Evolutionary conservation across 306 rosid species (phyloP), one percentile per base, ranked within the genome.

Genomic region (Rosa multiflora): DNA sequence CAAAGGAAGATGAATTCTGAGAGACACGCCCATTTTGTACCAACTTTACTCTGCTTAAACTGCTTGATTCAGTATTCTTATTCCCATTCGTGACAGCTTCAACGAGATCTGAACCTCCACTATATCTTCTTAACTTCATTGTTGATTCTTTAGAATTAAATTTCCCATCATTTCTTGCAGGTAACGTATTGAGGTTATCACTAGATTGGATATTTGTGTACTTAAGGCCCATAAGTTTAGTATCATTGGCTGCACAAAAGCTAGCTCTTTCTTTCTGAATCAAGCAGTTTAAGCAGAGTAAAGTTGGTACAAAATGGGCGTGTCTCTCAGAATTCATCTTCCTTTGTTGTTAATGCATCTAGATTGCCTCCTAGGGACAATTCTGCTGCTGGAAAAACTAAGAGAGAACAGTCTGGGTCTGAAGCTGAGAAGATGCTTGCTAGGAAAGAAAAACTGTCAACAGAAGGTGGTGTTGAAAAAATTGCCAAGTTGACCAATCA

Each of bases 221-320:
- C 56, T 80, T 79, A 66, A 88, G 62, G 73, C 80, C 83, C 52
- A 83, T 73, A 74, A 72, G 59, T 88, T 80, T 87, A 55, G 86
- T 81, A 82, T 81, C 80, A 82, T 68, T 86, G 62, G 83, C 74
- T 32, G 83, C 87, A 77, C 40, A 83, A 80, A 90, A 64, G 78
- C 84, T 80, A 81, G 90, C 89, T 81, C 99, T 90, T 82, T 95
- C 98, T 84, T 89, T 89, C 72, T 73, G 90, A 84, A 81, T 82
- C 86, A 64, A 82, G 77, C 14, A 56, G 81, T 69, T 79, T 83
- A 46, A 47, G 72, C 77, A 90, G 86, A 84, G 79, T 82, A 32
- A 82, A 81, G 79, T 35, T 79, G 12, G 76, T 69, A 37, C 90
- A 82, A 75, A 83, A 82, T 82, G 85, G 88, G 58, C 77, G 85